phyloP scores from a whole-genome alignment of 2,329 filamentous ascomycete species.

The Ophiognomonia clavigignenti-juglandacearum region DNA sequence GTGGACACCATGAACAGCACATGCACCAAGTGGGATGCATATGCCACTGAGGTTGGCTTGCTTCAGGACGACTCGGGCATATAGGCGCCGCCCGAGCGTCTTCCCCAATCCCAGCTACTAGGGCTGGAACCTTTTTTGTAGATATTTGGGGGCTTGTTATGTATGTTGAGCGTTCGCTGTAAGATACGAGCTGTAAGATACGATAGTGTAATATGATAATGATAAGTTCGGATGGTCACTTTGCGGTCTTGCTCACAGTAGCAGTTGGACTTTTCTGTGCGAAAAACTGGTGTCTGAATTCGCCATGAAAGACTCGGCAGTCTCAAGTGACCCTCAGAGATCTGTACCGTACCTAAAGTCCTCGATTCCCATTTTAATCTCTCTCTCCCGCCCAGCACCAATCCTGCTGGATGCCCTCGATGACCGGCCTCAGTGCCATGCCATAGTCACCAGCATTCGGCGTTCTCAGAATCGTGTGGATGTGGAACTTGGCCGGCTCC shows the following conservation, averaged over 20 bases:
- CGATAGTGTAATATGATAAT: no score
- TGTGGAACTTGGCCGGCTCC: slow-evolving; percentile 73
- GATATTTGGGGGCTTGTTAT: background rate
- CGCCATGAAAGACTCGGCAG: no score
- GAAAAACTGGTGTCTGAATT: no score
- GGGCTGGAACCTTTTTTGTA: slow-evolving; percentile 2
- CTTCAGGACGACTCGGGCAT: slow-evolving; percentile 10
- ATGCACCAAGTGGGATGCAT: slow-evolving; percentile 10
- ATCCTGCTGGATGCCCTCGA: slow-evolving; percentile 30
- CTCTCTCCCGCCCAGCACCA: slow-evolving; percentile 36
- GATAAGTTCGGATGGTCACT: no score
- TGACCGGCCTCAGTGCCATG: slow-evolving; percentile 39
- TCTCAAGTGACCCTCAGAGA: background rate
- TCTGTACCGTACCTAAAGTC: background rate
- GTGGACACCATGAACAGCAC: slow-evolving; percentile 1
- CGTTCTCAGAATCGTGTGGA: slow-evolving; percentile 67
- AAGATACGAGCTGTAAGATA: no score
- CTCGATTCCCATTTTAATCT: background rate
- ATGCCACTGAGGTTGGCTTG: background rate
- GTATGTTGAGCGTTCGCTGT: no score
- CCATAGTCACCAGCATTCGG: slow-evolving; percentile 78
- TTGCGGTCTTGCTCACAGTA: no score
- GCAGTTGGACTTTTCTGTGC: no score
- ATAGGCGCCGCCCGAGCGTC: background rate
- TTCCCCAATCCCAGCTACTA: background rate